Evolutionary conservation across 176 grass and related monocot genomes (phyloP).

Genomic region (Aegilops tauschii): DNA sequence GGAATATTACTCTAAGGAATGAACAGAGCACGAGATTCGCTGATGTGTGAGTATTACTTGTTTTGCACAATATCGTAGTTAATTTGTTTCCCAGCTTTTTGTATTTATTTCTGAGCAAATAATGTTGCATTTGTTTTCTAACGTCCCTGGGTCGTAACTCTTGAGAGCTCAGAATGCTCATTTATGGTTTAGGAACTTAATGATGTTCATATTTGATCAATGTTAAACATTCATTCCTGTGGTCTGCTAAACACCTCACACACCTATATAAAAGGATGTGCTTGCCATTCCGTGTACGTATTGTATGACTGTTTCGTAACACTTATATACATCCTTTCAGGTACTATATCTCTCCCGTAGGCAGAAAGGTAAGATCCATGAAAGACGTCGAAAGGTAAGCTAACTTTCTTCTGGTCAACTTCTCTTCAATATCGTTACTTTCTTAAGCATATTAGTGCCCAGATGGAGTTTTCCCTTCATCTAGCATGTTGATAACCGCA

Average conservation of each 20-base stretch:
- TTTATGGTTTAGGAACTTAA: not conserved
- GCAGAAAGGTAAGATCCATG: slow-evolving; percentile 36
- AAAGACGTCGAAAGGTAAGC: slow-evolving; percentile 36
- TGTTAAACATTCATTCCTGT: not conserved
- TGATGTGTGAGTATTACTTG: slow-evolving; percentile 56
- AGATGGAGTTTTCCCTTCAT: not conserved
- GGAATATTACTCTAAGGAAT: slow-evolving; percentile 55
- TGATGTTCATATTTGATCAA: not conserved
- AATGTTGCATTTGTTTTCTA: not conserved
- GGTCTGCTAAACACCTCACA: not conserved
- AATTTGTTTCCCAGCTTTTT: not conserved
- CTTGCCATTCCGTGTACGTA: not conserved
- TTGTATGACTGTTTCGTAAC: not conserved
- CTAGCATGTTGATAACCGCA: not conserved
- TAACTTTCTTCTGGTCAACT: not conserved
- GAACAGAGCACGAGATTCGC: slow-evolving; percentile 64
- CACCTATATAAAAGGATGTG: not conserved
- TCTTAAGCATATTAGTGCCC: not conserved
- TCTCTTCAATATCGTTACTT: slow-evolving; percentile 6
- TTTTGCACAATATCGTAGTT: not conserved
- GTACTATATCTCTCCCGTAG: slow-evolving; percentile 50
- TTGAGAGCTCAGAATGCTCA: slow-evolving; percentile 1
- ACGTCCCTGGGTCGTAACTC: not conserved
- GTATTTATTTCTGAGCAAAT: not conserved
- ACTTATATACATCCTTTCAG: slow-evolving; percentile 35